These are phyloP conservation scores for Verticillium dahliae DNA, from an alignment of 2,329 filamentous ascomycete species.

Conservation along the genomic window DNA sequence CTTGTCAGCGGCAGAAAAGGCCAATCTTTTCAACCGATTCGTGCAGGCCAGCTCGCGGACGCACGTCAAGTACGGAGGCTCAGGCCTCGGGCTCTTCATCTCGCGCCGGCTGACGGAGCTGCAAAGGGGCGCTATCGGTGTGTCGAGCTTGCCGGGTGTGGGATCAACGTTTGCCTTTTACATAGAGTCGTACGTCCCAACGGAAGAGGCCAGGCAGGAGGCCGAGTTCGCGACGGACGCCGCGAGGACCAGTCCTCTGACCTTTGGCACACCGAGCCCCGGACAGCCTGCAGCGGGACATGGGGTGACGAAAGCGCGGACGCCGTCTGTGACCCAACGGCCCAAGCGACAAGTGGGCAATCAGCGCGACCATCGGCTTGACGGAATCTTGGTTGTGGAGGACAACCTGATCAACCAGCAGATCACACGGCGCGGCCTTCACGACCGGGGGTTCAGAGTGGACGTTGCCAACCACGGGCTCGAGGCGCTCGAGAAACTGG, in stretches of 20 bases:
- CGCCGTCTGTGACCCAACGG: neutral
- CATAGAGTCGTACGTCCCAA: constrained; percentile 49
- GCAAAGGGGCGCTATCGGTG: constrained; percentile 73
- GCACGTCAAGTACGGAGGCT: constrained; percentile 73
- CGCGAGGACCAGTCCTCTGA: neutral
- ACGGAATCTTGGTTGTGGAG: constrained; percentile 48
- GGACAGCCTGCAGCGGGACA: neutral
- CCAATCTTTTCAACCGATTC: constrained; percentile 71
- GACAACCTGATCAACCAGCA: constrained; percentile 57
- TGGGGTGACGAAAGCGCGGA: neutral
- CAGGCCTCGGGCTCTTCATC: constrained; percentile 73
- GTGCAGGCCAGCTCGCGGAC: constrained; percentile 71
- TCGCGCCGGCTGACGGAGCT: constrained; percentile 72
- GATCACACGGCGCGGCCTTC: constrained; percentile 44
- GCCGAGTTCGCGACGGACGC: constrained; percentile 29
- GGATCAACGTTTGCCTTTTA: constrained; percentile 74
- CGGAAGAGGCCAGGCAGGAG: constrained; percentile 29
- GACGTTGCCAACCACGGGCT: constrained; percentile 50
- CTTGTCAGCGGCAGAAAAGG: constrained; percentile 63
- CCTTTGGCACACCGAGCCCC: neutral
- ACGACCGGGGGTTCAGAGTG: constrained; percentile 41
- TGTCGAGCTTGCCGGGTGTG: constrained; percentile 60
- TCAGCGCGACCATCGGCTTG: constrained; percentile 19
- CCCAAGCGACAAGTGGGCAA: neutral
- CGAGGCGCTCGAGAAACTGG: constrained; percentile 46